Base-by-base conservation (phyloP, 176 grass and related monocot genomes). In the Oryza longistaminata region DNA sequence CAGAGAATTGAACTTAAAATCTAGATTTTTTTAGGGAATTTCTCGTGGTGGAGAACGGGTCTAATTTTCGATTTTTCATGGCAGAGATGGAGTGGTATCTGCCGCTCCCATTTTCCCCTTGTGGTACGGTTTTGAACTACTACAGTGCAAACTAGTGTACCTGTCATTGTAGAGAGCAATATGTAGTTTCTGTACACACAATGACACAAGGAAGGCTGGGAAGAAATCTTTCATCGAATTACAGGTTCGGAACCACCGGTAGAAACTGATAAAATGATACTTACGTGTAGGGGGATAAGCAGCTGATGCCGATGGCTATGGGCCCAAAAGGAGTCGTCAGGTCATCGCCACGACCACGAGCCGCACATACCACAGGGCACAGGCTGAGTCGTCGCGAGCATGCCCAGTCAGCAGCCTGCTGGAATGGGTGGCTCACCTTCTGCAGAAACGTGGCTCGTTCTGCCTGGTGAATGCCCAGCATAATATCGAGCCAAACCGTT, bases 261-360 rank as follows among this genome's bases (percentile, higher is more conserved):
- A 62, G 74, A 44, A 3, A 11, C 21, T 62, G 15, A 75, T 2
- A 75, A 24, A 33, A 25, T 12, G 17, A 78, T 79, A 25, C 61
- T 11, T 27, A 29, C 40, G 77, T 85, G 77, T 33, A 75, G 35
- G 37, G 37, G 78, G 85, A 87, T 82, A 87, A 77, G 72, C 26
- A 50, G 13, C 21, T 5, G 81, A 85, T 33, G 48, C 71, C 52
- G 40, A 50, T 77, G 82, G 82, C 29, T 29, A 64, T 77, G 82
- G 82, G 71, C 25, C 35, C 37, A 5, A 80, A 68, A 79, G 48
- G 42, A 27, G 17, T 1, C 53, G 53, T 58, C 53, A 58, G 53
- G 1, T 58, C 53, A 58, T 58, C 62, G 65, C 14, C 81, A 50
- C 40, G 26, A 33, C 4, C 31, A 64, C 76, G 29, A 75, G 87